Conservation (phyloP, 441 rosid species). For the Metrosideros polymorpha region DNA sequence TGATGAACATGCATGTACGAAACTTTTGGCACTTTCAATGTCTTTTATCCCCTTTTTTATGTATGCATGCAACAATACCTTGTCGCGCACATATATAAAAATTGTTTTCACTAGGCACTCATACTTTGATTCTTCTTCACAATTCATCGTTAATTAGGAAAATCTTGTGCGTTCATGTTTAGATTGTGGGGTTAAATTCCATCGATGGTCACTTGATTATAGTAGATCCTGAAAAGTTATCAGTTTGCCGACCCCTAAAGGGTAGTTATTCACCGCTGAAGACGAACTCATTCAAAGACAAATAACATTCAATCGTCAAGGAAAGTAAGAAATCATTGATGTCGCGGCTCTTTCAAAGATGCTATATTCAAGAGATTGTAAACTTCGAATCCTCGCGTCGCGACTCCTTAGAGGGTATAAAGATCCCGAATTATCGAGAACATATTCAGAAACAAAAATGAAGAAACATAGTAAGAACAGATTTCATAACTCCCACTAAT, state of each 20-base stretch:
- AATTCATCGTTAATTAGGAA: background rate
- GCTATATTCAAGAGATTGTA: background rate
- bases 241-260: background rate
- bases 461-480: background rate
- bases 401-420: background rate
- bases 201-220: background rate
- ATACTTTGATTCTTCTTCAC: background rate
- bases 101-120: background rate
- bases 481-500: background rate
- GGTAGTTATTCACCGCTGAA: background rate
- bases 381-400: background rate
- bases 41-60: no score
- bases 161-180: background rate
- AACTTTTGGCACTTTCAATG: no score
- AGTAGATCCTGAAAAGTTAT: background rate
- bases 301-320: no score
- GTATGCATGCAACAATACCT: background rate
- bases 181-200: background rate
- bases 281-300: no score
- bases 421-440: background rate
- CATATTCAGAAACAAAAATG: background rate
- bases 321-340: background rate
- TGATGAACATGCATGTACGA: no score
- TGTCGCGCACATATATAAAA: background rate
- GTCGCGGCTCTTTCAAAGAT: background rate